Evolutionary conservation across 1,139 yeast species (phyloP).

Genomic region (Blastobotrys aristatus): DNA sequence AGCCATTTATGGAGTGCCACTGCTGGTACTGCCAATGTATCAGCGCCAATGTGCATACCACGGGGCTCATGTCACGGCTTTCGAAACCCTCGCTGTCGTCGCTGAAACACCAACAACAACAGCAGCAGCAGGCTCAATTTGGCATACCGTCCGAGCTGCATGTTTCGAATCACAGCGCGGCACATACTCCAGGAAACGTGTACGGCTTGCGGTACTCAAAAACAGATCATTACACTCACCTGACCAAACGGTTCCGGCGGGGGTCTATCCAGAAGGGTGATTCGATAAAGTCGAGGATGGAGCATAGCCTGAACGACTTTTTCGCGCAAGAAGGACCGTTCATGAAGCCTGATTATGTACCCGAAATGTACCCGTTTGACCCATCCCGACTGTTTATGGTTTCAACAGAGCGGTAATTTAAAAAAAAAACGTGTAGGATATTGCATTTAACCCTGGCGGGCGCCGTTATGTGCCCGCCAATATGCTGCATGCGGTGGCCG

Average conservation of each 20-base stretch:
- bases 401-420: too few species aligned
- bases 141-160: not conserved
- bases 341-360: not conserved
- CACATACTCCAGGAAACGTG: not conserved
- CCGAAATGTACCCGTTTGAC: not conserved
- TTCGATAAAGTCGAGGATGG: not conserved
- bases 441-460: too few species aligned
- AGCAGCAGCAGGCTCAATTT: not conserved
- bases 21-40: conserved; percentile 32
- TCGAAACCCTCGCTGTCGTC: not conserved
- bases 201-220: not conserved
- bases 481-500: too few species aligned
- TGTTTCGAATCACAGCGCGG: not conserved
- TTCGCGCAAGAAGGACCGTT: not conserved
- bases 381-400: not conserved
- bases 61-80: not conserved
- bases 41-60: not conserved
- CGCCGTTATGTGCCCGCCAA: too few species aligned
- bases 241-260: not conserved
- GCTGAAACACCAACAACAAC: not conserved
- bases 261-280: not conserved
- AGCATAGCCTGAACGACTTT: not conserved
- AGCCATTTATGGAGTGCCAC: conserved; percentile 31
- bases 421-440: too few species aligned
- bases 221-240: not conserved